Base-by-base conservation (phyloP, 495 filamentous ascomycete species). In the Podospora tetraspora region DNA sequence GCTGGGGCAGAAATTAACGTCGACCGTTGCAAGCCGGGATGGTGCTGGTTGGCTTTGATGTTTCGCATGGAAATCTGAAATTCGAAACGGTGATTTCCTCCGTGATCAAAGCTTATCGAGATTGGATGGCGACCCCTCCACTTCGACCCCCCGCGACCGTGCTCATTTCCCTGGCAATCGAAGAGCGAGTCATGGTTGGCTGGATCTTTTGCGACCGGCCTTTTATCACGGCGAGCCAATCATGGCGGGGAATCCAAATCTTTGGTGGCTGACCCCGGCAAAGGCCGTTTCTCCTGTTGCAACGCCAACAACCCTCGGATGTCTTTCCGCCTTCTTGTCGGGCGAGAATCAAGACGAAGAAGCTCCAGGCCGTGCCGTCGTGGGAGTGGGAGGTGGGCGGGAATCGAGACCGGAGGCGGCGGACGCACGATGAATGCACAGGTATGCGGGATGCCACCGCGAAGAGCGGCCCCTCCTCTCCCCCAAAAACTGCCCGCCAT, bases 111-210 rank as follows among this genome's bases (percentile, higher is more conserved):
- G 34, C 13, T 64, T 64, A 43, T 52, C 22, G n/a, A 52, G 34
- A 52, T 37, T 64, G 32, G 43, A 29, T 10, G 62, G 21, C 62
- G 10, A 43, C 57, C 64, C 64, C 64, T 66, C 64, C 64, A 66
- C 32, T 10, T 32, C 16, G 19, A 27, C 37, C 56, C 62, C 62
- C 23, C 37, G 43, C 34, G 58, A 16, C 25, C 24, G 61, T 34
- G 37, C 37, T 66, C 66, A 71, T 66, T 71, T 71, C 64, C 69
- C 21, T 21, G 24, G 19, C 24, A 23, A 57, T 66, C 29, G 24
- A 16, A 2, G n/a, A 19, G 7, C 23, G 59, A 24, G 37, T 34
- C 52, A n/a, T 66, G 63, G 66, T 70, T 70, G 68, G 68, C n/a
- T 19, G 66, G 66, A 4, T 29, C n/a, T 22, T 22, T 52, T 52